Conservation (phyloP, 164 flowering plant species). For the Piper longum region DNA sequence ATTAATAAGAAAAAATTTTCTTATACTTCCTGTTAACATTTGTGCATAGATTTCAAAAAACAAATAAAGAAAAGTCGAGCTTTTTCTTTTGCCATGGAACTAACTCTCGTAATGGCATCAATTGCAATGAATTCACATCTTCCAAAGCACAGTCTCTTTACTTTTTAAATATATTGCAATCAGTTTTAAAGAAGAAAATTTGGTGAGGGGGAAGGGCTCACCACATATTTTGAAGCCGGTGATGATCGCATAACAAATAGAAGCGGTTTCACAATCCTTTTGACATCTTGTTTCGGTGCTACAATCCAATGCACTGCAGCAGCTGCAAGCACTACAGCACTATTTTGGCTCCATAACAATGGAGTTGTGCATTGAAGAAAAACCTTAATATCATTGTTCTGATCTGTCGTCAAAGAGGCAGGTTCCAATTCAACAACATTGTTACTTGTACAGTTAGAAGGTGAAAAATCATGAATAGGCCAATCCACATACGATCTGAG, state of each 20-base stretch:
- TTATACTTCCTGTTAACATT: too few species aligned
- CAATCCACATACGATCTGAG: constrained; percentile 80
- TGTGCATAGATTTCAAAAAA: too few species aligned
- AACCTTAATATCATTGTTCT: constrained; percentile 53
- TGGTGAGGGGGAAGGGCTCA: constrained; percentile 10
- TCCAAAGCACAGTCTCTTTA: too few species aligned
- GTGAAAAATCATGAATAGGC: constrained; percentile 64
- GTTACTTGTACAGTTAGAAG: constrained; percentile 22
- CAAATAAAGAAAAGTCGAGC: too few species aligned
- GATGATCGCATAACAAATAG: constrained; percentile 80
- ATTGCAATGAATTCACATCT: too few species aligned
- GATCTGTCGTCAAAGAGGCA: constrained; percentile 35
- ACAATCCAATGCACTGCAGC: constrained; percentile 96
- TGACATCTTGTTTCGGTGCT: constrained; percentile 60
- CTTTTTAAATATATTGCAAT: too few species aligned
- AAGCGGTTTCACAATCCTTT: constrained; percentile 80
- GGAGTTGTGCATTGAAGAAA: constrained; percentile 88
- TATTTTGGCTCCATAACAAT: constrained; percentile 90
- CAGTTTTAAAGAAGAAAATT: too few species aligned
- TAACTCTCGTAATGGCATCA: too few species aligned
- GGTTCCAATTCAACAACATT: constrained; percentile 19
- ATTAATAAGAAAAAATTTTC: too few species aligned
- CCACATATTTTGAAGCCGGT: constrained; percentile 76
- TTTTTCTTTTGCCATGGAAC: too few species aligned
- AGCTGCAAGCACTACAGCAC: constrained; percentile 95